Base-by-base conservation (phyloP, 2,329 filamentous ascomycete genomes). In the Diplodia scrobiculata region DNA sequence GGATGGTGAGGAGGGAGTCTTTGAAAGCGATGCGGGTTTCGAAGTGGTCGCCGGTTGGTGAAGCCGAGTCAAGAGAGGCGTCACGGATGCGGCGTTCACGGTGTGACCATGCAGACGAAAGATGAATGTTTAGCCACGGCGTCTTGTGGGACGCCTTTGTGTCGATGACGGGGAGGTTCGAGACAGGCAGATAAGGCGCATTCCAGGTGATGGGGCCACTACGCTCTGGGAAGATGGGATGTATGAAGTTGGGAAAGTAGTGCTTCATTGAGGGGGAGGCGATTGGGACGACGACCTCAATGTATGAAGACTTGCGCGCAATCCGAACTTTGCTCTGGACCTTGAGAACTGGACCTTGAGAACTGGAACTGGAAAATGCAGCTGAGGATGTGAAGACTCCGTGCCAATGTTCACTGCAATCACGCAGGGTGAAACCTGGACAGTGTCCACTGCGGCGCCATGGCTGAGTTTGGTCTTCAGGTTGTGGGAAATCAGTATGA, bases 231-330 rank as follows among this genome's bases (percentile, higher is more conserved):
- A 55, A 67, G 38, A 45, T 67, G 29, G 32, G 67, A 54, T 3
- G 69, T 69, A 62, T 67, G 65, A 32, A 70, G 38, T 68, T 50
- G 9, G 66, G 50, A 55, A 69, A 70, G 32, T 63, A 59, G 38
- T 66, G 66, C 34, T 62, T 59, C 11, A 63, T 60, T 32, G 32
- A 34, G 52, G 32, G 50, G 34, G 29, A 21, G 38, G 68, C 55
- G 19, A 72, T 27, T n/a, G 71, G 69, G 27, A 71, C 75, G 17
- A 67, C 67, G 45, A 77, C 67, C 63, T 77, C 75, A 29, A 76
- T 65, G 63, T 74, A 77, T 3, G 69, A 72, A 3, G 73, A 73
- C 54, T 72, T 74, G 47, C 75, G 70, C 7, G 74, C 75, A 47
- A 77, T 69, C 25, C 71, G 68, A 9, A 68, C 69, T 65, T 71